Evolutionary conservation across 139 green algal species (phyloP), one percentile per base, ranked within the genome.

Genomic region (Chlamydomonas applanata): DNA sequence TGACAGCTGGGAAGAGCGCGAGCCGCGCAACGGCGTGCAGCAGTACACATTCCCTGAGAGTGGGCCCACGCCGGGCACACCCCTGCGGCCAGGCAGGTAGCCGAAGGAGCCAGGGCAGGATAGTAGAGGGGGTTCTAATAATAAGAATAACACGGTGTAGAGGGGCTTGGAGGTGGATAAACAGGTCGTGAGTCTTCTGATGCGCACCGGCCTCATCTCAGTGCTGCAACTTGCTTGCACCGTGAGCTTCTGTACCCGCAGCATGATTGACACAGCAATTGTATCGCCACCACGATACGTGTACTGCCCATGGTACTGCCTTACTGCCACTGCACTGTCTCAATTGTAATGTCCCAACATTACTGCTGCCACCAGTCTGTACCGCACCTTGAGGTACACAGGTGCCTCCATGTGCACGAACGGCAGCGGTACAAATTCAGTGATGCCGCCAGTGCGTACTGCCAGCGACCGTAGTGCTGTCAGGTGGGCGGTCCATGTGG

Each of bases 391-490:
- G 16, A 90, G 79, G 79, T 89, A 97, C 17, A 96, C 67, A 0
- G 93, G 93, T 14, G 91, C 83, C 79, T 97, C 85, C 90, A 97
- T 96, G 89, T 97, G 92, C 60, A 98, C 93, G 85, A 98, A 98
- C 5, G 93, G 93, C 46, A 98, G 90, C 36, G 93, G 93, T 59
- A 98, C 93, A 76, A 97, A 97, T 79, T 98, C 93, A 0, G 91
- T 91, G 81, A 97, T 89, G 61, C 85, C 83, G 22, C 83, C 82
- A 19, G 83, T 88, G 45, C 69, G 59, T 25, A 11, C 7, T 11
- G 52, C 73, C 62, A 73, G 69, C 52, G 44, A 34, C 7, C 19
- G 3, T 5, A 44, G 29, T n/a, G 54, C 20, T 32, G 53, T 25
- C 32, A 97, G 78, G 80, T 97, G 93, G 1, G 71, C 44, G 13